phyloP scores from a whole-genome alignment of 164 flowering plant species.

The Nelumbo lutea region DNA sequence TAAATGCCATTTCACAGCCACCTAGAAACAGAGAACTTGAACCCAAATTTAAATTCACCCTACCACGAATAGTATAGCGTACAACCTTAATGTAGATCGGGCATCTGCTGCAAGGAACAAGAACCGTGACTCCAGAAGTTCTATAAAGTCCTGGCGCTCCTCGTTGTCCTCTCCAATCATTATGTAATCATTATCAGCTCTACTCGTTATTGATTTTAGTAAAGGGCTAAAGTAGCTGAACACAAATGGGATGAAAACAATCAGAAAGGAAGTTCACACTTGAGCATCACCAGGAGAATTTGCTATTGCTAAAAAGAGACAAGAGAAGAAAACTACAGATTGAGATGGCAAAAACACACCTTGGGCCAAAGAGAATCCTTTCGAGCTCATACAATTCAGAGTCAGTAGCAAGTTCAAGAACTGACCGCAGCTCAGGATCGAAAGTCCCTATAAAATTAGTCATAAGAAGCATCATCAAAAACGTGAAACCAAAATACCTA shows the following conservation, averaged over 20 bases:
- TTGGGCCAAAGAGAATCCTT: slow-evolving; percentile 76
- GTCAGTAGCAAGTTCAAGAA: slow-evolving; percentile 82
- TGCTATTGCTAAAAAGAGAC: background rate
- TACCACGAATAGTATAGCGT: background rate
- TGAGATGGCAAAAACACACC: slow-evolving; percentile 29
- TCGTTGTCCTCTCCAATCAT: slow-evolving; percentile 59
- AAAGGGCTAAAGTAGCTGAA: slow-evolving; percentile 92
- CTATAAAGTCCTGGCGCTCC: slow-evolving; percentile 59
- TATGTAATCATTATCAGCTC: slow-evolving; percentile 38
- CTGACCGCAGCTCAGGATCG: slow-evolving; percentile 77
- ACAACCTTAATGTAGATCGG: slow-evolving; percentile 74
- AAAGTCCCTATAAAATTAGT: slow-evolving; percentile 28
- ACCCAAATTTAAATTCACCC: too few relatives aligned
- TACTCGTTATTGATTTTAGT: slow-evolving; percentile 54
- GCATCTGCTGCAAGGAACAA: slow-evolving; percentile 96
- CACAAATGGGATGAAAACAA: slow-evolving; percentile 6
- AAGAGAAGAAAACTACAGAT: background rate
- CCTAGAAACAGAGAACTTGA: too few relatives aligned
- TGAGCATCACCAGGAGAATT: background rate
- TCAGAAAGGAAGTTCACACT: background rate
- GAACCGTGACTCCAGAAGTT: slow-evolving; percentile 68
- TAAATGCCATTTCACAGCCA: too few relatives aligned
- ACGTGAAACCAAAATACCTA: background rate
- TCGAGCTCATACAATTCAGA: slow-evolving; percentile 76
- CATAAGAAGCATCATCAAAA: background rate